phyloP scores from a whole-genome alignment of 495 filamentous ascomycete species.

The Podospora tetraspora region DNA sequence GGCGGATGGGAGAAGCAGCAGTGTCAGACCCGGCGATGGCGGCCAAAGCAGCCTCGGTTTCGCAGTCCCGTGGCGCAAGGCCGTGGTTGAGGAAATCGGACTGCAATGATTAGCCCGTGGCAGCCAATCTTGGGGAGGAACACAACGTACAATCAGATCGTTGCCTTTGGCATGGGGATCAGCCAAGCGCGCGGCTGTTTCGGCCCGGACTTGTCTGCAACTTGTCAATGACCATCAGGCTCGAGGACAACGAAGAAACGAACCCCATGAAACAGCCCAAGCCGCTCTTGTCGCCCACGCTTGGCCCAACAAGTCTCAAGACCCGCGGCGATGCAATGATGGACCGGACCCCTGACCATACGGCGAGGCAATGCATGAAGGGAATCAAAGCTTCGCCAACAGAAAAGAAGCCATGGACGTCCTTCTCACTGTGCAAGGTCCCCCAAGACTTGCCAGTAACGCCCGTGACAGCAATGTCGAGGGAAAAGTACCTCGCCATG shows the following conservation, averaged over 20 bases:
- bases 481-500: slow-evolving; percentile 5
- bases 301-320: not conserved
- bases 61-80: not conserved
- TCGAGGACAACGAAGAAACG: not conserved
- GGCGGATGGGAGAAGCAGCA: slow-evolving; percentile 51
- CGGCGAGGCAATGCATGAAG: slow-evolving; percentile 1
- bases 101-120: not conserved
- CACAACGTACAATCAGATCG: not conserved
- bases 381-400: not conserved
- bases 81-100: not conserved
- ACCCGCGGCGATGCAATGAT: not conserved
- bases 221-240: not conserved
- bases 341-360: not conserved
- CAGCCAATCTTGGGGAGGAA: not conserved
- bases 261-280: not conserved
- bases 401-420: not conserved
- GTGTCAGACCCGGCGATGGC: slow-evolving; percentile 58
- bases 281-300: not conserved
- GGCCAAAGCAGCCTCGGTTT: slow-evolving; percentile 7
- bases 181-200: not conserved
- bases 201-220: not conserved
- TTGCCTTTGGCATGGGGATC: not conserved
- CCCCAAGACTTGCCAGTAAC: slow-evolving; percentile 36
- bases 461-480: slow-evolving; percentile 43
- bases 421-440: not conserved